Evolutionary conservation across 306 rosid species (phyloP), one percentile per base, ranked within the genome.

Genomic region (Calophaca sinica): DNA sequence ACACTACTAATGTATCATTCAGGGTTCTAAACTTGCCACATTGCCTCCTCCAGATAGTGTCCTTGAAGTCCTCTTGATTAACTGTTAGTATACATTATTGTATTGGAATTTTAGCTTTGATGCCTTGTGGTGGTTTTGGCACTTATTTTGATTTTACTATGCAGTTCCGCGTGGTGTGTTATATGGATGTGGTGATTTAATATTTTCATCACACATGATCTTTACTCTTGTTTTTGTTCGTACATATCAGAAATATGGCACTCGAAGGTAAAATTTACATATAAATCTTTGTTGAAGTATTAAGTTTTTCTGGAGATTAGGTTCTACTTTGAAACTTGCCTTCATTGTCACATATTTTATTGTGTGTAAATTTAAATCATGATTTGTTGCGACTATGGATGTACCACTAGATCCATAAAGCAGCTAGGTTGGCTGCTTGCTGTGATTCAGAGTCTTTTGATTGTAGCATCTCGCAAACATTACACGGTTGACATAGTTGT

Each of bases 121-220:
- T 73, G 51, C 76, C 41, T 36, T 33, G 51, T 50, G 8, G 41
- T 60, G 20, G 3, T 13, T 65, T 70, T 54, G 69, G 5, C 65
- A 67, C 83, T 83, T 68, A 57, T 55, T 70, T 58, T 9, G n/a
- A 74, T 77, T 83, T 65, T 55, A 68, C 73, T 70, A 10, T 84
- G 91, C 96, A 96, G 99, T 92, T 84, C 98, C 94, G 29, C 92
- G 70, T 13, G 99, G 99, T 5, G 87, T 87, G 61, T 70, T 90
- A 53, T 96, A 90, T 76, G 99, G 99, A 68, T 96, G 99, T 73
- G 99, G 99, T 60, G 99, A 96, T 81, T 88, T 96, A 87, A 96
- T 96, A 49, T 96, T 96, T 84, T 96, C 99, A 62, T 96, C 99
- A 15, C 99, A 96, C 83, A 96, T 92, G 98, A 96, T 96, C 78